Conservation (phyloP, 257 asterid genomes). For the Capsicum rhomboideum region DNA sequence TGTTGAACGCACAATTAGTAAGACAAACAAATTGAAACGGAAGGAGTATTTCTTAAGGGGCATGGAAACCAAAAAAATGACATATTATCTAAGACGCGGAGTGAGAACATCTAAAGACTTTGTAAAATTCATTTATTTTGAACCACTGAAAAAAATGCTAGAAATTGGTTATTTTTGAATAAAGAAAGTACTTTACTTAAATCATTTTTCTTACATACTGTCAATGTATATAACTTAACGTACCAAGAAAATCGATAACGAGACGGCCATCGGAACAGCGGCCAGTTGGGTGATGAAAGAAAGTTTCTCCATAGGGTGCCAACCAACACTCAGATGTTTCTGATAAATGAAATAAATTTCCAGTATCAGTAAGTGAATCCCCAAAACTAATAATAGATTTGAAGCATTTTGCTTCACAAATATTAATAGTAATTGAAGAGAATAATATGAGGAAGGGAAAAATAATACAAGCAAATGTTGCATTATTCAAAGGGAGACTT, state of each 20-base stretch:
- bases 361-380: slow-evolving; percentile 11
- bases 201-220: background rate
- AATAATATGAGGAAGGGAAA: background rate
- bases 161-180: too few relatives aligned
- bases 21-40: too few relatives aligned
- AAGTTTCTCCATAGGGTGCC: slow-evolving; percentile 6
- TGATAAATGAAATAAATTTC: background rate
- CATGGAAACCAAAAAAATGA: too few relatives aligned
- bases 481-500: background rate
- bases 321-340: background rate
- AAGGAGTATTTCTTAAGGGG: too few relatives aligned
- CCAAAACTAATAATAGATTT: slow-evolving; percentile 6
- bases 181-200: too few relatives aligned
- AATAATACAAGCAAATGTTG: background rate
- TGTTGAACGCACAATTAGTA: too few relatives aligned
- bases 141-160: too few relatives aligned
- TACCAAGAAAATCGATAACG: slow-evolving; percentile 10
- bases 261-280: slow-evolving; percentile 7
- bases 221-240: background rate
- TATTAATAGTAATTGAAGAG: background rate
- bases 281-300: slow-evolving; percentile 7
- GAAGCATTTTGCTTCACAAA: background rate
- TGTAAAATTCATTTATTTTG: too few relatives aligned
- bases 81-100: too few relatives aligned
- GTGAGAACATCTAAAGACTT: too few relatives aligned